phyloP scores from a whole-genome alignment of 345 rosid genomes.

The Noccaea bulbosa region DNA sequence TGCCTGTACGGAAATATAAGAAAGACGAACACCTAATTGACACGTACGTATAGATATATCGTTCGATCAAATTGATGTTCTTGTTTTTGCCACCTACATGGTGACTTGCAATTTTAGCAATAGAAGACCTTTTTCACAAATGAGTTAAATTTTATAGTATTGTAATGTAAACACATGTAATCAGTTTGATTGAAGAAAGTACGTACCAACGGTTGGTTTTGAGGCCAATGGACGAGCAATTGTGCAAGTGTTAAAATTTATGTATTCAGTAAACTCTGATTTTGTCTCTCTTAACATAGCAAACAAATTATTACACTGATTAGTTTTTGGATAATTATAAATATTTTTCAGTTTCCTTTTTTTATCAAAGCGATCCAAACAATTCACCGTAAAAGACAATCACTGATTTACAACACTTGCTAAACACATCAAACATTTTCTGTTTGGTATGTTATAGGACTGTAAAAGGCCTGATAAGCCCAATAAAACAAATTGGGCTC shows the following conservation, averaged over 20 bases:
- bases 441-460: background rate
- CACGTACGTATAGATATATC: slow-evolving; percentile 12
- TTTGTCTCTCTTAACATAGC: no score
- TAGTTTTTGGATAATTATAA: no score
- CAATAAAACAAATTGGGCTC: background rate
- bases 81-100: background rate
- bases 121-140: background rate
- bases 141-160: background rate
- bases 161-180: background rate
- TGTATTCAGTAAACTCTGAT: background rate
- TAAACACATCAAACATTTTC: no score
- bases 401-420: no score
- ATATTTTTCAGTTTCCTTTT: no score
- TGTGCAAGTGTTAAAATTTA: background rate
- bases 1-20: slow-evolving; percentile 10
- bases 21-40: background rate
- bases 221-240: background rate
- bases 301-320: no score
- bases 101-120: slow-evolving; percentile 12
- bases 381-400: no score
- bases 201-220: background rate
- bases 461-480: slow-evolving; percentile 17
- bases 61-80: background rate
- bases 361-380: no score
- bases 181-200: background rate